A percentile compares a stretch with the other conserved stretches of the same genome.
Evolutionary conservation across 2,329 filamentous ascomycete species (phyloP).

Genomic region (Alternaria panax): DNA sequence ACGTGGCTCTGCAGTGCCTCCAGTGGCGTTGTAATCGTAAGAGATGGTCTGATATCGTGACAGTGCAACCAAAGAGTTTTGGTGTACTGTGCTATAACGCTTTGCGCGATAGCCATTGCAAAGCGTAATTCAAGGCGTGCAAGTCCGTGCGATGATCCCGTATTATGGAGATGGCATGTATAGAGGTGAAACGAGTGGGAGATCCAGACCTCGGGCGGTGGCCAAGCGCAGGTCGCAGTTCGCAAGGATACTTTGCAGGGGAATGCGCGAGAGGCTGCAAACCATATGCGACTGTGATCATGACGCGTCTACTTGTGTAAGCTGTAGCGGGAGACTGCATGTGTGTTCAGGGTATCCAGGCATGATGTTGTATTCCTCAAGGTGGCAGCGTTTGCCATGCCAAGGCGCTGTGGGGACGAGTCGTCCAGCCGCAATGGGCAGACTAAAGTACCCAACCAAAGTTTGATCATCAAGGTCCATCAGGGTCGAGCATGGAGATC

Average conservation of each 20-base stretch:
- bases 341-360: constrained; percentile 7
- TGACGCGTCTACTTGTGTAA: constrained; percentile 1
- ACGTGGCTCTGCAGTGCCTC: constrained; percentile 5
- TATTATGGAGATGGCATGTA: constrained; percentile 5
- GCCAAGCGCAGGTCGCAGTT: background rate
- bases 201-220: constrained; percentile 2
- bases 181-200: constrained; percentile 9
- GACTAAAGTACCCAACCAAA: background rate
- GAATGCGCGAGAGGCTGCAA: background rate
- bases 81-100: background rate
- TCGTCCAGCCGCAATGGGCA: background rate
- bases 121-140: constrained; percentile 1
- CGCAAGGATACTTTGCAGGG: background rate
- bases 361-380: background rate
- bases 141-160: background rate
- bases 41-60: background rate
- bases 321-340: constrained; percentile 5
- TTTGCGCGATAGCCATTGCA: background rate
- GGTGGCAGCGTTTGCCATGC: no score
- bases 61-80: background rate
- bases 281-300: background rate
- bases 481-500: background rate
- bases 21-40: background rate
- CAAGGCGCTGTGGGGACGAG: background rate
- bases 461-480: background rate